Evolutionary conservation across 768 basidiomycete species (phyloP).

Genomic region (Ephemerocybe angulata): DNA sequence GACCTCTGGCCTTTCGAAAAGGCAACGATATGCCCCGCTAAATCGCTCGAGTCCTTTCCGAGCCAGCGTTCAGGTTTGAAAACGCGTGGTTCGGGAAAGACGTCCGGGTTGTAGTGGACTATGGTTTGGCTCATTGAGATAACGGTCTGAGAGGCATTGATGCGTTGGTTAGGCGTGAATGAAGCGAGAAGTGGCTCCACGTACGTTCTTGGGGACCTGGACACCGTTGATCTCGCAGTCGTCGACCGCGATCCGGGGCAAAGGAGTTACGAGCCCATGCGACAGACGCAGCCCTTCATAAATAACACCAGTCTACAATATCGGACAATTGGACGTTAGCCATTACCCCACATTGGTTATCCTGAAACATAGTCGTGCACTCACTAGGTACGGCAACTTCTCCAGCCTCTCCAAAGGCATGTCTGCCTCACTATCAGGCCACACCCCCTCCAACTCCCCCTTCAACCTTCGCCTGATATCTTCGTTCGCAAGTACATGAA

Average conservation of each 20-base stretch:
- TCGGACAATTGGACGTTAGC: background rate
- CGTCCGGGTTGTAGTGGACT: conserved; percentile 34
- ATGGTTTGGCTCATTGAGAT: conserved; percentile 38
- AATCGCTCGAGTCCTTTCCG: conserved; percentile 27
- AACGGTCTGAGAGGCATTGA: conserved; percentile 28
- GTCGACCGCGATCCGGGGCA: conserved; percentile 35
- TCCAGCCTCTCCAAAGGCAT: conserved; percentile 36
- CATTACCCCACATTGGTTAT: conserved; percentile 2
- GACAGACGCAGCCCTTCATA: conserved; percentile 44
- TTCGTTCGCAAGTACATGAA: conserved; percentile 32
- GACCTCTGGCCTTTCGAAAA: conserved; percentile 45
- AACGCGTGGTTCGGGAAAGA: conserved; percentile 38
- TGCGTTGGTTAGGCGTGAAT: background rate
- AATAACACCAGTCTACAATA: conserved; percentile 40
- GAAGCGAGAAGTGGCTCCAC: conserved; percentile 6
- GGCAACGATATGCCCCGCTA: conserved; percentile 39
- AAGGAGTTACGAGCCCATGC: conserved; percentile 35
- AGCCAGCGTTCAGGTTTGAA: conserved; percentile 46
- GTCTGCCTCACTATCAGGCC: conserved; percentile 34
- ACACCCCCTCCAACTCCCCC: conserved; percentile 32
- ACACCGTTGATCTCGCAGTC: conserved; percentile 33
- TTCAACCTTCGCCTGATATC: conserved; percentile 25
- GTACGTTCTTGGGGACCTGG: conserved; percentile 36
- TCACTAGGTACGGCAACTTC: conserved; percentile 45
- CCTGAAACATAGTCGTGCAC: conserved; percentile 8